These are phyloP conservation scores for Eucommia ulmoides DNA, from an alignment of 257 asterid species.

Conservation along the genomic window DNA sequence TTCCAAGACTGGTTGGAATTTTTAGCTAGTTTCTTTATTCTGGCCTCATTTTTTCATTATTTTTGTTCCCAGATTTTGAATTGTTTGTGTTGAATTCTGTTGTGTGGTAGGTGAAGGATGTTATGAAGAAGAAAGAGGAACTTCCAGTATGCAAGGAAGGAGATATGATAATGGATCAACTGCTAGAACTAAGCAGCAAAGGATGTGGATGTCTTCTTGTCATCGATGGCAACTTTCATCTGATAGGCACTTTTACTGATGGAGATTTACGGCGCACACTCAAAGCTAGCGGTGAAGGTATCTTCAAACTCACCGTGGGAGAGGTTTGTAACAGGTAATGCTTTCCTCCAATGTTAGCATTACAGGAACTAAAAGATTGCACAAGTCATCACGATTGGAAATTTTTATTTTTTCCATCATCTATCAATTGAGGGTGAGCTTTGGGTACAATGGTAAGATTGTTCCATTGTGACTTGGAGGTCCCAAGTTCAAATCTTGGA, in stretches of 20 bases:
- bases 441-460: too few relatives aligned
- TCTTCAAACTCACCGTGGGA: constrained; percentile 86
- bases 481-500: too few relatives aligned
- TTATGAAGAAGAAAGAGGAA: constrained; percentile 75
- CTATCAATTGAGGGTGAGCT: too few relatives aligned
- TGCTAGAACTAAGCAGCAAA: constrained; percentile 84
- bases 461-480: too few relatives aligned
- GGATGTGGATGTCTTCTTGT: constrained; percentile 96
- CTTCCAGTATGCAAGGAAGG: constrained; percentile 80
- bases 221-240: constrained; percentile 40
- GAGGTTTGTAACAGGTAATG: constrained; percentile 85
- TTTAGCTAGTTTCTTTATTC: too few relatives aligned
- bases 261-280: constrained; percentile 85
- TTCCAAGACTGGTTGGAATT: too few relatives aligned
- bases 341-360: not conserved
- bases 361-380: not conserved
- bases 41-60: too few relatives aligned
- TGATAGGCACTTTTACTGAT: constrained; percentile 87
- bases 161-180: constrained; percentile 86
- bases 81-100: too few relatives aligned
- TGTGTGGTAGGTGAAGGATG: constrained; percentile 68
- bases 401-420: too few relatives aligned
- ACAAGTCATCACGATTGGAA: too few relatives aligned
- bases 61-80: too few relatives aligned
- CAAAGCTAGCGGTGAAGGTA: constrained; percentile 83